Evolutionary conservation across 1,284 basidiomycete genomes (phyloP), one percentile per base, ranked within the genome.

Genomic region (Quambalaria eucalypti): DNA sequence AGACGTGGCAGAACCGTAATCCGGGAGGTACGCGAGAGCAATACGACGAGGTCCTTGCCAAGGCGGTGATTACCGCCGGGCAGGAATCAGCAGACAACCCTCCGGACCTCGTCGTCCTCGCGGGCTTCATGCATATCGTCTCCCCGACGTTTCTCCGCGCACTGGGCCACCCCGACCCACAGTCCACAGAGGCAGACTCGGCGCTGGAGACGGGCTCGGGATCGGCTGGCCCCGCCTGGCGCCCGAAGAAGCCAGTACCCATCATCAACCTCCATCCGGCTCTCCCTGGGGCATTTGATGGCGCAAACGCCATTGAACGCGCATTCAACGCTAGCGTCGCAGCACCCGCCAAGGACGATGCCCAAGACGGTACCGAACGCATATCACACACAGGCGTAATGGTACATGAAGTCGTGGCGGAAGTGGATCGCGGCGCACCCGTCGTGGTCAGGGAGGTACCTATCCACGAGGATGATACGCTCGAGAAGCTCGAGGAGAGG

Each of bases 231-330:
- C 52, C 65, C 19, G 61, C 60, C 30, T 16, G 50, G 19, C 56
- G 56, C n/a, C 67, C 64, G 1, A 51, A 29, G 1, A 55, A 78
- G 53, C 79, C 82, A 4, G 84, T 93, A 5, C 87, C 89, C 0
- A 87, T 95, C 64, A 95, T 98, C 80, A 98, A 98, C 75, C 80
- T 98, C 9, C 95, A 98, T 71, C 93, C 95, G 8, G 95, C 93
- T 4, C 80, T 98, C 1, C 95, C 95, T 0, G 89, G 89, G 0
- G 85, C 87, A 5, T 98, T 98, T 66, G 92, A 96, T 67, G 95
- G 95, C 8, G 85, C 90, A 4, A 82, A 88, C 69, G 91, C 92
- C 1, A 89, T 97, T 55, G 83, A 87, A 56, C 81, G 93, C 23
- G 90, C 91, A 1, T 92, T 84, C 72, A 88, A 89, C 60, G 91